phyloP scores from a whole-genome alignment of 2,329 filamentous ascomycete genomes.

The Cercospora berteroae region DNA sequence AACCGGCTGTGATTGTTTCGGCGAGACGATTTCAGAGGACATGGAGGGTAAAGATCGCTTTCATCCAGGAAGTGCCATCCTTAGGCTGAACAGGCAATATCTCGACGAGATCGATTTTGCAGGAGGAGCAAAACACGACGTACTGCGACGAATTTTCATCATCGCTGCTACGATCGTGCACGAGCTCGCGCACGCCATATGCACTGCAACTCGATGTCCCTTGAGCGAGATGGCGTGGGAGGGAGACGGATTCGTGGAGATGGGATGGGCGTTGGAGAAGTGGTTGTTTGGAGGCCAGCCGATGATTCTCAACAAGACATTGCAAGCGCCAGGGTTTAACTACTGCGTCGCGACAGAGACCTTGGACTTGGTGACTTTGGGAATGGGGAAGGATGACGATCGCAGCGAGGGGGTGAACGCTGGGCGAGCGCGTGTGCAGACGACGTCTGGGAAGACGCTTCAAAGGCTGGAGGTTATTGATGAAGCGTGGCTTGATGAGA shows the following conservation, averaged over 20 bases:
- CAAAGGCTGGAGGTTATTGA: not conserved
- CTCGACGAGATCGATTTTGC: not conserved
- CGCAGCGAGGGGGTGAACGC: not conserved
- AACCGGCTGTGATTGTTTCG: not conserved
- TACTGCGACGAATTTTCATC: constrained; percentile 4
- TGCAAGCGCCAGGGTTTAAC: not conserved
- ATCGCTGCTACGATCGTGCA: constrained; percentile 7
- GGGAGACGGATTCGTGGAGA: constrained; percentile 10
- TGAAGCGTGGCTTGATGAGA: not conserved
- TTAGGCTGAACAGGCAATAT: not conserved
- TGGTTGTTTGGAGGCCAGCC: constrained; percentile 7
- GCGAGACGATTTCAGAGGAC: not conserved
- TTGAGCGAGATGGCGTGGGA: constrained; percentile 2
- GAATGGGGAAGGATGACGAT: not conserved
- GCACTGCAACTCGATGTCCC: not conserved
- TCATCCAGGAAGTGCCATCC: not conserved
- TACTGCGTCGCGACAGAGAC: not conserved
- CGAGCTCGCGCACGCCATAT: constrained; percentile 11
- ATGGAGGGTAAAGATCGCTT: not conserved
- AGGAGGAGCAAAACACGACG: no score
- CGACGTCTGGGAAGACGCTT: not conserved
- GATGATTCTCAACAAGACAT: not conserved
- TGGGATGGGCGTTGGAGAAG: constrained; percentile 7
- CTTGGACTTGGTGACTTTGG: not conserved
- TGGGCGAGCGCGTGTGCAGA: not conserved